phyloP scores from a whole-genome alignment of 169 alveolate species.

The Plasmodium relictum region DNA sequence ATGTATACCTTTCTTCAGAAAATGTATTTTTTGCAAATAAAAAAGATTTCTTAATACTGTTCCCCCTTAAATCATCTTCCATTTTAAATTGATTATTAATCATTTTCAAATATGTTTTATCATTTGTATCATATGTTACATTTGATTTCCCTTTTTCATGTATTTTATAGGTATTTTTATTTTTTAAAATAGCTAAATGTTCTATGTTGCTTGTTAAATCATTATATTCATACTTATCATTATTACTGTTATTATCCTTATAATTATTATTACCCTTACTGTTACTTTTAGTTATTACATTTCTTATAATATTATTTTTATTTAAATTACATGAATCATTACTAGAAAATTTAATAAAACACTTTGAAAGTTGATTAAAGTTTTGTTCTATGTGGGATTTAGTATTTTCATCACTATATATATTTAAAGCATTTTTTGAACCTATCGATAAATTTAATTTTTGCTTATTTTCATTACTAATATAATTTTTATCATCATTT shows the following conservation, averaged over 20 bases:
- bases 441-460: no score
- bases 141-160: not conserved
- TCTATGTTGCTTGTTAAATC: not conserved
- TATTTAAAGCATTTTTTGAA: no score
- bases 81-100: not conserved
- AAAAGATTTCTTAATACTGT: no score
- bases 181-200: slow-evolving; percentile 14
- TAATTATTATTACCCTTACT: not conserved
- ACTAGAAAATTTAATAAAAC: not conserved
- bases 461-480: no score
- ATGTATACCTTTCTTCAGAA: not conserved
- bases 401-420: no score
- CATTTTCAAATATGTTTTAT: no score
- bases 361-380: not conserved
- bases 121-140: not conserved
- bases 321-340: not conserved
- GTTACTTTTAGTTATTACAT: not conserved
- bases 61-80: not conserved
- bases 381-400: not conserved
- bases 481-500: no score
- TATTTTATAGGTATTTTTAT: not conserved
- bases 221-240: not conserved
- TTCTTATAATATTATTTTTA: not conserved
- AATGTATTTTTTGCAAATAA: no score
- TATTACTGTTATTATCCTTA: not conserved